A percentile compares a stretch with the other conserved stretches of the same genome.
Conservation (phyloP, 768 basidiomycete genomes). For the Russula foetens region DNA sequence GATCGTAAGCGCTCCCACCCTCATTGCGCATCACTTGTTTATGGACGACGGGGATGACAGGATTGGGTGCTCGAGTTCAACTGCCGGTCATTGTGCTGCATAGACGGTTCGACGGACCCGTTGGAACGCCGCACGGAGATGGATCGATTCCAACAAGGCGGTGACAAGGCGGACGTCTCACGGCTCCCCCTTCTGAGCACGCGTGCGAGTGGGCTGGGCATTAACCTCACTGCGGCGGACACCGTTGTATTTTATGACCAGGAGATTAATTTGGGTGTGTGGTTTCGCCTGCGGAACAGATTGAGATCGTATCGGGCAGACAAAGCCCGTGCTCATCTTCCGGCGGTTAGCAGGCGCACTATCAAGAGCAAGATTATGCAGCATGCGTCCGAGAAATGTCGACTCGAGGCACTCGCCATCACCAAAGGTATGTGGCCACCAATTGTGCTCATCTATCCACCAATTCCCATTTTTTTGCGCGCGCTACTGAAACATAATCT, state of each 20-base stretch:
- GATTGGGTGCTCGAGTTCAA: slow-evolving; percentile 88
- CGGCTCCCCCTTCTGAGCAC: slow-evolving; percentile 74
- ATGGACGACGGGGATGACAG: slow-evolving; percentile 27
- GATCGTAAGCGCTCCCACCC: slow-evolving; percentile 40
- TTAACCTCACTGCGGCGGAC: slow-evolving; percentile 76
- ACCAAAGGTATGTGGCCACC: slow-evolving; percentile 55
- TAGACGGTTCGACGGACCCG: slow-evolving; percentile 85
- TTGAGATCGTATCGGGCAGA: slow-evolving; percentile 86
- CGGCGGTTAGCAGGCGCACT: slow-evolving; percentile 76
- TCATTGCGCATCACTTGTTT: slow-evolving; percentile 4
- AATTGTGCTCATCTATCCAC: background rate
- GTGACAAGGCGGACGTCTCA: slow-evolving; percentile 53
- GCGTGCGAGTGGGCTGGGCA: slow-evolving; percentile 69
- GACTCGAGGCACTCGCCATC: slow-evolving; percentile 91
- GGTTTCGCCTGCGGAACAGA: too few relatives aligned
- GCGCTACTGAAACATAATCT: background rate
- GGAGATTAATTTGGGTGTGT: slow-evolving; percentile 81
- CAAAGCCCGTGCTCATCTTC: slow-evolving; percentile 81
- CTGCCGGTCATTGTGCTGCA: slow-evolving; percentile 77
- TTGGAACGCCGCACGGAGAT: slow-evolving; percentile 79
- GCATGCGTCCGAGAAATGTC: slow-evolving; percentile 76
- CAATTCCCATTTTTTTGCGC: background rate
- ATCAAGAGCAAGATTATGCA: slow-evolving; percentile 91
- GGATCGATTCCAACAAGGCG: slow-evolving; percentile 71
- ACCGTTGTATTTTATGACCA: slow-evolving; percentile 93